Evolutionary conservation across 495 filamentous ascomycete genomes (phyloP).

Genomic region (Penicillium silybi): DNA sequence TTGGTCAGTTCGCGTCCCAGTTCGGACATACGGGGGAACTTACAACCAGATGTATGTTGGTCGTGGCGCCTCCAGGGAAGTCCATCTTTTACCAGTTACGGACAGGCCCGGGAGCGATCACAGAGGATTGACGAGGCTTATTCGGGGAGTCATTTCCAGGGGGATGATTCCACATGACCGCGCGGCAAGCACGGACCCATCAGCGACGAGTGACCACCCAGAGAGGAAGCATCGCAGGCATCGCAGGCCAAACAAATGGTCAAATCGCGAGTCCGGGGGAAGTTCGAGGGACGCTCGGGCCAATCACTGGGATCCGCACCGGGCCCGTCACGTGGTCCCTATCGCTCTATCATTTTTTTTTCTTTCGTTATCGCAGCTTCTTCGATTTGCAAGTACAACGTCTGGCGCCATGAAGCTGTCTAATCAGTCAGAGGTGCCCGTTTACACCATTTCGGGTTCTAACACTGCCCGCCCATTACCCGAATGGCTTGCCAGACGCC

Average conservation of each 20-base stretch:
- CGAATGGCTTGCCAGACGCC: conserved; percentile 88
- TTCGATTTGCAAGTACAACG: conserved; percentile 1
- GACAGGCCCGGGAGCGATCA: conserved; percentile 28
- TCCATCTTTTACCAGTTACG: conserved; percentile 43
- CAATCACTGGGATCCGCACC: conserved; percentile 21
- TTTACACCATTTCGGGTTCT: conserved; percentile 93
- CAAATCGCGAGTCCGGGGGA: conserved; percentile 24
- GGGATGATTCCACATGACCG: conserved; percentile 4
- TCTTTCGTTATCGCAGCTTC: conserved; percentile 11
- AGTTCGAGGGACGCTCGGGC: conserved; percentile 26
- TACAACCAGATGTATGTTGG: conserved; percentile 47
- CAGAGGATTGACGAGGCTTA: conserved; percentile 19
- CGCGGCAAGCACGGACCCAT: conserved; percentile 14
- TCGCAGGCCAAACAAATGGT: neutral
- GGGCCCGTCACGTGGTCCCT: conserved; percentile 31
- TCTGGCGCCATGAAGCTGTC: conserved; percentile 73
- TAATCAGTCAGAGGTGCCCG: conserved; percentile 81
- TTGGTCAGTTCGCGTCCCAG: conserved; percentile 12
- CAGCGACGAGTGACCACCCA: neutral
- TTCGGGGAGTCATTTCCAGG: conserved; percentile 40
- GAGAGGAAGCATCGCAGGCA: neutral
- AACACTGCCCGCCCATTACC: conserved; percentile 87
- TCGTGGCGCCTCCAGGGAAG: conserved; percentile 44
- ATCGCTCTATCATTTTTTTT: conserved; percentile 47
- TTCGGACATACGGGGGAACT: conserved; percentile 12